Evolutionary conservation across 495 filamentous ascomycete genomes (phyloP).

Genomic region (Tuber magnatum): DNA sequence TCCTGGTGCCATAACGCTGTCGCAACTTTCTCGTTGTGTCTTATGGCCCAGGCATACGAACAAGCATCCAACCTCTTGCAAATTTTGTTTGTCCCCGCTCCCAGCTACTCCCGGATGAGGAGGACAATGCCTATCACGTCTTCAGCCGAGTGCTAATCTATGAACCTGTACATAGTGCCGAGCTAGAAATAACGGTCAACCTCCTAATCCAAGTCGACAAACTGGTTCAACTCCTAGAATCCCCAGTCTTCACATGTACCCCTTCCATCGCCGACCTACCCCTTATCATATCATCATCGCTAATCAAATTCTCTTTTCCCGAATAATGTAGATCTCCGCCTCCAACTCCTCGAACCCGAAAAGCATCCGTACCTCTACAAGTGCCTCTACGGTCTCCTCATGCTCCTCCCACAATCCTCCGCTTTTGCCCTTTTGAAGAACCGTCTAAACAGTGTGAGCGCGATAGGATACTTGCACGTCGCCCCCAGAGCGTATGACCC

Average conservation of each 20-base stretch:
- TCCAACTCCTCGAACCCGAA: slow-evolving; percentile 97
- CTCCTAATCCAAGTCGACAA: slow-evolving; percentile 99
- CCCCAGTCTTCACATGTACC: slow-evolving; percentile 81
- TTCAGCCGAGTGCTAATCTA: slow-evolving; percentile 43
- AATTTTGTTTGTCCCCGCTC: slow-evolving; percentile 63
- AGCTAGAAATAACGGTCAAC: slow-evolving; percentile 97
- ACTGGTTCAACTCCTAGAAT: slow-evolving; percentile 93
- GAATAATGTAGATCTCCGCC: slow-evolving; percentile 62
- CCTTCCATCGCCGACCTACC: slow-evolving; percentile 45
- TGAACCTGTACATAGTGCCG: slow-evolving; percentile 55
- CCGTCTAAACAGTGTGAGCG: slow-evolving; percentile 89
- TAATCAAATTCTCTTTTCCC: not conserved
- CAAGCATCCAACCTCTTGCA: slow-evolving; percentile 95
- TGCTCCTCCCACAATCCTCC: slow-evolving; percentile 95
- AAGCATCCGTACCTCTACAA: slow-evolving; percentile 95
- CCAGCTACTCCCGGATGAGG: not conserved
- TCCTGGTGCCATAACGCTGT: slow-evolving; percentile 99
- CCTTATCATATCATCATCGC: not conserved
- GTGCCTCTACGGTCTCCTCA: slow-evolving; percentile 92
- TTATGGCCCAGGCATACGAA: slow-evolving; percentile 96
- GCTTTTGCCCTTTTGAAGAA: slow-evolving; percentile 97
- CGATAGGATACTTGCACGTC: slow-evolving; percentile 89
- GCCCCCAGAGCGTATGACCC: slow-evolving; percentile 69
- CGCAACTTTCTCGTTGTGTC: slow-evolving; percentile 89
- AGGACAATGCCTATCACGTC: not conserved